Base-by-base conservation (phyloP, 306 rosid genomes). In the Abrus pulchellus region DNA sequence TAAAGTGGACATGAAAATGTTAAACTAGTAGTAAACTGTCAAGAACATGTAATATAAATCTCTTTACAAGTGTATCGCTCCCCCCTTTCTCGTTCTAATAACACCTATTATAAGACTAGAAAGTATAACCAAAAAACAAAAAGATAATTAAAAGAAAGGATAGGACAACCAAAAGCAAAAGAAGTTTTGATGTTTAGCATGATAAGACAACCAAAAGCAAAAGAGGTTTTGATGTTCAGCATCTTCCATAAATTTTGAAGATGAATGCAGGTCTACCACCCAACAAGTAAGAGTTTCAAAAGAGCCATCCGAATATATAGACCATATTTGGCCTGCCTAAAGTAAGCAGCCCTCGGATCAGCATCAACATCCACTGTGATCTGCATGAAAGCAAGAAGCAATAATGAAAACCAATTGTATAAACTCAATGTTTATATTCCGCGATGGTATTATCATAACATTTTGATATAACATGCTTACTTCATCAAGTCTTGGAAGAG, bases 401-500 rank as follows among this genome's bases (percentile, higher is more conserved):
- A 28, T 9, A 38, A 28, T 53, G 47, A 52, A 29, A 72, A 77
- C 30, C 7, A 72, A 43, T 43, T 36, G 2, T 5, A 49, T 44
- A 43, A 67, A 54, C 59, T 73, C 36, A 74, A 55, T 68, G 50
- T 9, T 80, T 33, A 43, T 50, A 68, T 54, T 33, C 28, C 72
- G 5, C 44, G 73, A 44, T 41, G 20, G 52, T 14, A 45, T 27
- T 56, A 0, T 59, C 60, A 68, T 7, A 44, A 10, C 44, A 62
- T 43, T 75, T 65, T 11, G 20, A 49, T 54, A 60, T 67, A 60
- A 75, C 28, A 38, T 45, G 40, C 84, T 84, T 89, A 86, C 98
- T 84, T 90, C 97, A 68, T 94, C 98, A 48, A 92, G 97, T 86
- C 98, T 88, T n/a, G 98, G 98, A 53, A 94, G 92, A 84, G 97